phyloP scores from a whole-genome alignment of 2,329 filamentous ascomycete genomes.

The Paraphaeosphaeria sporulosa region DNA sequence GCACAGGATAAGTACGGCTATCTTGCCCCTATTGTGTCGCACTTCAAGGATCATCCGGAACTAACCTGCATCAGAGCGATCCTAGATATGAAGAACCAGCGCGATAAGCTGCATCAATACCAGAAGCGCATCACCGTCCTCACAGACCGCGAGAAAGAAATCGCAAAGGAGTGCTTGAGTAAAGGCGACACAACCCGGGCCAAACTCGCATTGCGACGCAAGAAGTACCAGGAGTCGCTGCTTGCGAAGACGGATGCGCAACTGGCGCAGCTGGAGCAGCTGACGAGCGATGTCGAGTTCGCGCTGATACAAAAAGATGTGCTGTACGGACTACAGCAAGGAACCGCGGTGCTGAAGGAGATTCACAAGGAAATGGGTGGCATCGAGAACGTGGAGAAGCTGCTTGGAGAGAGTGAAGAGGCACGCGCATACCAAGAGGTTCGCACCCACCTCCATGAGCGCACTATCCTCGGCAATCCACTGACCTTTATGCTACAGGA shows the following conservation, averaged over 20 bases:
- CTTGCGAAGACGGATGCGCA: slow-evolving; percentile 90
- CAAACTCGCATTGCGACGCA: slow-evolving; percentile 85
- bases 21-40: too few relatives aligned
- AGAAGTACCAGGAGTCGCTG: slow-evolving; percentile 95
- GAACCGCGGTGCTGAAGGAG: slow-evolving; percentile 85
- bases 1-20: slow-evolving; percentile 82
- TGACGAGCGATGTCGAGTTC: slow-evolving; percentile 92
- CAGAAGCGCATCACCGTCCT: slow-evolving; percentile 87
- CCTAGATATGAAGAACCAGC: slow-evolving; percentile 95
- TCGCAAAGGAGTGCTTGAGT: slow-evolving; percentile 83
- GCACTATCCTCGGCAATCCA: slow-evolving; percentile 10
- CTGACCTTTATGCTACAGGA: slow-evolving; percentile 65
- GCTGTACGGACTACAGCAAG: slow-evolving; percentile 89
- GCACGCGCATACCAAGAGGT: slow-evolving; percentile 91
- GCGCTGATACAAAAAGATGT: slow-evolving; percentile 97
- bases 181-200: slow-evolving; percentile 82
- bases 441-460: slow-evolving; percentile 30
- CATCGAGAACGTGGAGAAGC: slow-evolving; percentile 89
- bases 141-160: slow-evolving; percentile 84
- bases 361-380: slow-evolving; percentile 97
- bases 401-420: slow-evolving; percentile 92
- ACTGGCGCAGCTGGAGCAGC: slow-evolving; percentile 89
- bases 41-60: not conserved
- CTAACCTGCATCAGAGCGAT: slow-evolving; percentile 72
- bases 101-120: slow-evolving; percentile 96